Base-by-base conservation (phyloP, 805 yeast species). In the Wickerhamomyces chaumierensis region DNA sequence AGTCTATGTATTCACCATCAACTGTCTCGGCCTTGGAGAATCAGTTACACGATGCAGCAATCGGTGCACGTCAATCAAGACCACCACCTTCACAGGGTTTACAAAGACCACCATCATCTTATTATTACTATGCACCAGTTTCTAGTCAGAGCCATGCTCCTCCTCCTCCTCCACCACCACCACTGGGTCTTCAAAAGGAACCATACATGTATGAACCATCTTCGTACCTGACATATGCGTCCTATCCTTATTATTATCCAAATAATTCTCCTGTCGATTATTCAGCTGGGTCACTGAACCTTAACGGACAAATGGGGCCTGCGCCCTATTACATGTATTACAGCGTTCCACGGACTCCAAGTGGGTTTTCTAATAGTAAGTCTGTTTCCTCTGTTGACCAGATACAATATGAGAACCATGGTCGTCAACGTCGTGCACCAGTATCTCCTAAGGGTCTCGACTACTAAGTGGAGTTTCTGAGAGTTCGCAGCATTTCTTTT, bases 251-350 rank as follows among this genome's bases (percentile, higher is more conserved):
- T 36, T 51, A 41, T 36, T 48, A 48, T 39, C 48, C 50, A 16
- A 52, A 51, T 3, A 37, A 45, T 6, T 33, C 49, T 5, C 38
- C 46, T 43, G 42, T 43, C 31, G 55, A 50, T 15, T 48, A 42
- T 29, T 36, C 48, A n/a, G 39, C 36, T 40, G 5, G 46, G 16
- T 31, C 44, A 23, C 41, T 39, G 16, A 42, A 36, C 17, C 38
- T 51, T 11, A 31, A 41, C 5, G 46, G 35, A 8, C 43, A 39
- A 14, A n/a, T 42, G 6, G 46, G 48, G 19, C 56, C 53, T n/a
- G 52, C 56, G 12, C 59, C 59, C 31, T 52, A 49, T 34, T 56
- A 53, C 39, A 53, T 50, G 57, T 55, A 55, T 35, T 55, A 51
- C 36, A 42, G 52, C 15, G 47, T 52, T 35, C 52, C 57, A 15